Conservation (phyloP, 768 basidiomycete species). For the Kwoniella dendrophila region DNA sequence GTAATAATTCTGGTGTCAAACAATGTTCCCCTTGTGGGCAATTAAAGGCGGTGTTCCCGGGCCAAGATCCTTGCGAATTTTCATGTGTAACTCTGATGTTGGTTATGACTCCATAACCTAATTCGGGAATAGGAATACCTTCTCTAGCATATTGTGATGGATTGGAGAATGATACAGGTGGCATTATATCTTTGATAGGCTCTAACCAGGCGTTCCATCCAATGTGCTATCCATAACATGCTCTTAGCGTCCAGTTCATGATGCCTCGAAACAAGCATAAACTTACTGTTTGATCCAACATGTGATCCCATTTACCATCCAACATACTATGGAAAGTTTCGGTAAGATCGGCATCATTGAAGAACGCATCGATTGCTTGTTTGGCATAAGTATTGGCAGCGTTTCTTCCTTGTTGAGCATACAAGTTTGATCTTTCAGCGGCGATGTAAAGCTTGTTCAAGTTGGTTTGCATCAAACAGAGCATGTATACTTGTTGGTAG, state of each 20-base stretch:
- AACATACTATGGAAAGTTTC: slow-evolving; percentile 65
- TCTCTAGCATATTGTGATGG: slow-evolving; percentile 63
- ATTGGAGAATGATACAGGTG: slow-evolving; percentile 40
- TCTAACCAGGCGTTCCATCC: slow-evolving; percentile 64
- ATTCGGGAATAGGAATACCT: slow-evolving; percentile 53
- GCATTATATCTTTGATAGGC: slow-evolving; percentile 65
- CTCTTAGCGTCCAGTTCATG: too few species aligned
- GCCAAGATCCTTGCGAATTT: slow-evolving; percentile 68
- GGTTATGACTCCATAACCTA: slow-evolving; percentile 63
- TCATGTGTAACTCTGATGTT: slow-evolving; percentile 68
- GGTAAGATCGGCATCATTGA: slow-evolving; percentile 67
- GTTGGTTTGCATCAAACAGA: slow-evolving; percentile 63
- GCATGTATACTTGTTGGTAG: slow-evolving; percentile 65
- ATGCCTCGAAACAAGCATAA: slow-evolving; percentile 48
- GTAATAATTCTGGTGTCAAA: slow-evolving; percentile 57
- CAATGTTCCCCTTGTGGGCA: slow-evolving; percentile 58
- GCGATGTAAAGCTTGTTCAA: slow-evolving; percentile 64
- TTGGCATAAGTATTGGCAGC: slow-evolving; percentile 66
- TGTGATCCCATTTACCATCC: slow-evolving; percentile 70
- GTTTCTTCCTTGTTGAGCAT: slow-evolving; percentile 67
- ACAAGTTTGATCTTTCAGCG: slow-evolving; percentile 64
- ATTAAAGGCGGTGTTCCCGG: slow-evolving; percentile 68
- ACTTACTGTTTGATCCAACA: slow-evolving; percentile 71
- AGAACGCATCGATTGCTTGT: slow-evolving; percentile 64
- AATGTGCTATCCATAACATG: slow-evolving; percentile 39